phyloP scores from a whole-genome alignment of 1,139 yeast genomes.

The Scheffersomyces illinoinensis region DNA sequence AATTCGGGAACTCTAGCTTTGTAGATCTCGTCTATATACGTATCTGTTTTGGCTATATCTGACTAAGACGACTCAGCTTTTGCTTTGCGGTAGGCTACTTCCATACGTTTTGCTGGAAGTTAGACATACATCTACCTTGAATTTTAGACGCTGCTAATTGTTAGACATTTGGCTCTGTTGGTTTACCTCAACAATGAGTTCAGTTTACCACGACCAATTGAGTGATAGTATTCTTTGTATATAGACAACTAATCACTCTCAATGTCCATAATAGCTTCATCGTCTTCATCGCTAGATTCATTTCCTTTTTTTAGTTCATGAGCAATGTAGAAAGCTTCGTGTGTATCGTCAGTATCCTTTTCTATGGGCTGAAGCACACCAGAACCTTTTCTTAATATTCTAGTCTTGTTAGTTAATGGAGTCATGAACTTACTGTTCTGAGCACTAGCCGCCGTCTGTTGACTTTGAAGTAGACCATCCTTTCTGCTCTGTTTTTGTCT shows the following conservation, averaged over 20 bases:
- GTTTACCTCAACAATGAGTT: too few species aligned
- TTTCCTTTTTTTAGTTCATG: slow-evolving; percentile 51
- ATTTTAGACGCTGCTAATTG: background rate
- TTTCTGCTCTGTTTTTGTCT: slow-evolving; percentile 8
- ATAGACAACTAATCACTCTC: slow-evolving; percentile 47
- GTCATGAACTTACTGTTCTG: slow-evolving; percentile 16
- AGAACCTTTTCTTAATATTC: slow-evolving; percentile 9
- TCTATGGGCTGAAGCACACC: slow-evolving; percentile 7
- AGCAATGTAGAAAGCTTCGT: slow-evolving; percentile 36
- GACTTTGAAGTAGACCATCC: background rate
- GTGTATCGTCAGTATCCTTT: slow-evolving; percentile 12
- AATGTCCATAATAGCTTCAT: slow-evolving; percentile 57
- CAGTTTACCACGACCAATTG: too few species aligned
- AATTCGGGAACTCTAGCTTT: background rate
- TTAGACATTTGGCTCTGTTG: too few species aligned
- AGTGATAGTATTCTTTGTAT: too few species aligned
- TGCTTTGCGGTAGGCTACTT: background rate
- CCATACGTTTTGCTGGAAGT: background rate
- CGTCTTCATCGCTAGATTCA: slow-evolving; percentile 59
- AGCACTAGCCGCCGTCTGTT: background rate
- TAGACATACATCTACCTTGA: background rate
- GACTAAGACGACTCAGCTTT: background rate
- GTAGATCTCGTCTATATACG: background rate
- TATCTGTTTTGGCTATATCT: background rate
- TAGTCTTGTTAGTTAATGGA: slow-evolving; percentile 21